These are phyloP conservation scores for carrot (Daucus carota) DNA, from an alignment of 129 eudicot genomes.

Conservation along the genomic window DNA sequence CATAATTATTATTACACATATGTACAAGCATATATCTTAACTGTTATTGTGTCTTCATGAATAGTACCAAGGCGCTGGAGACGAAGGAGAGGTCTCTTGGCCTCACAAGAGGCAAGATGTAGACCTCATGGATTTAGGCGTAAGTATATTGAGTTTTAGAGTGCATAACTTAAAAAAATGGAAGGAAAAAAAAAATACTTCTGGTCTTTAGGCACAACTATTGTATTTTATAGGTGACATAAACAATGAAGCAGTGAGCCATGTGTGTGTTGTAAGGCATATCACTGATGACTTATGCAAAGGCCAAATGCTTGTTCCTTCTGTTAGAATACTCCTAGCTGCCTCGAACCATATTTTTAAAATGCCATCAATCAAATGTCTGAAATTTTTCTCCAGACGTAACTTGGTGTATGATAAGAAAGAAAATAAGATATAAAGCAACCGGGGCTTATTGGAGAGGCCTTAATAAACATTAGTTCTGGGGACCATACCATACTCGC, in stretches of 20 bases:
- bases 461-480: neutral
- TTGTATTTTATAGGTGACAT: neutral
- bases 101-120: conserved; percentile 35
- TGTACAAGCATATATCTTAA: conserved; percentile 5
- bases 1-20: neutral
- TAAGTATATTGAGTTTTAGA: conserved; percentile 40
- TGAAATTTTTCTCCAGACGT: neutral
- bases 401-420: neutral
- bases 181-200: neutral
- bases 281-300: neutral
- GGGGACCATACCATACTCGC: neutral
- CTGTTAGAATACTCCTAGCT: neutral
- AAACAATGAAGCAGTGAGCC: neutral
- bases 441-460: conserved; percentile 3
- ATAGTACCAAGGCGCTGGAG: conserved; percentile 87
- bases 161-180: neutral
- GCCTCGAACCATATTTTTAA: neutral
- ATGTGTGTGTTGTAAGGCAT: neutral
- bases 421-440: neutral
- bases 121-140: conserved; percentile 39
- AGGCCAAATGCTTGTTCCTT: neutral
- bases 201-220: neutral
- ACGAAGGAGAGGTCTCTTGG: conserved; percentile 56
- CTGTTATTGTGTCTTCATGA: conserved; percentile 31
- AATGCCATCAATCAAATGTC: neutral